Evolutionary conservation across 441 rosid species (phyloP), one percentile per base, ranked within the genome.

Genomic region (Sinapis alba): DNA sequence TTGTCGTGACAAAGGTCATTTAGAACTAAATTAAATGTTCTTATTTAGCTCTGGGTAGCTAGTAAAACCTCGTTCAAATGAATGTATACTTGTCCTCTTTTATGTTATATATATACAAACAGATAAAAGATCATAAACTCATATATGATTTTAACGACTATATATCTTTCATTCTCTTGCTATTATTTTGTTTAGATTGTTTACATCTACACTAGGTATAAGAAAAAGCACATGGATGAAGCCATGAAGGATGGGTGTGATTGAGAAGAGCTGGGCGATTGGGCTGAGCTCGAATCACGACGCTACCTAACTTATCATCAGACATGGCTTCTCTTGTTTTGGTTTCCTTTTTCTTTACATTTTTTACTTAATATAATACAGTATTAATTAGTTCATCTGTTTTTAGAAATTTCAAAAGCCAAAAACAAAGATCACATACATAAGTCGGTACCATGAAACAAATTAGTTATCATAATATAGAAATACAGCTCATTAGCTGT

Each of bases 271-370:
- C 64, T 77, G 76, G 56, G 73, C 7, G 73, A 77, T 77, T 47
- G 68, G 18, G 68, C 57, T 65, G 54, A 66, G 73, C 77, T 72
- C 73, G 73, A 26, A 59, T 77, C 68, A 72, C 80, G 73, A 77
- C 77, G 77, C 77, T 72, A 78, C 81, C 81, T 26, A 78, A 78
- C 81, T 78, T 73, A 72, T 78, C 77, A 78, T 72, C 62, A 27
- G 81, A 50, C 65, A 78, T 78, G 77, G 81, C 77, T 67, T 67
- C 69, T 60, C 68, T 77, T 20, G 62, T 65, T 32, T 70, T 47
- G 13, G 50, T 7, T 12, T 53, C 70, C 15, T 41, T 41, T 41
- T 41, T 12, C 16, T 15, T 66, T 59, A 21, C 53, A 16, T 15
- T 36, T 20, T 3, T 4, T 30, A 8, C n/a, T 27, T 51, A 45